phyloP scores from a whole-genome alignment of 192 early-diverging fungal species.

The Rhizophagus clarus region DNA sequence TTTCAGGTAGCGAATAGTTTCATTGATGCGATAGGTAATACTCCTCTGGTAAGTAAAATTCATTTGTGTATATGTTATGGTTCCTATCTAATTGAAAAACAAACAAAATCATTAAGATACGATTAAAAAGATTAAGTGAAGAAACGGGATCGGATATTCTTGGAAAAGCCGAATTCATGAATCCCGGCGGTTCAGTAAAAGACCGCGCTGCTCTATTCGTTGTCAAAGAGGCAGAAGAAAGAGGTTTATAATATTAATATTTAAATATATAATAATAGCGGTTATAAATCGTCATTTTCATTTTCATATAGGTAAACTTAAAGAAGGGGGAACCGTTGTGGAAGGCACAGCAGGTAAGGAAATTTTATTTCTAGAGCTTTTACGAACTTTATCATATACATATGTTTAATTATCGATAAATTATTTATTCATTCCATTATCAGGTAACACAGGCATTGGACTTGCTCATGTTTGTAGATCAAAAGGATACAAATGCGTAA shows the following conservation, averaged over 20 bases:
- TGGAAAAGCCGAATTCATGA: conserved; percentile 97
- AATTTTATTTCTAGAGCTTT: conserved; percentile 31
- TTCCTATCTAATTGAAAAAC: not conserved
- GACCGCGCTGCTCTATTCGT: conserved; percentile 94
- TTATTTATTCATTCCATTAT: conserved; percentile 27
- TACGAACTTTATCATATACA: not conserved
- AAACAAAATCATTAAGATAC: conserved; percentile 51
- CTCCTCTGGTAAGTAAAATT: conserved; percentile 70
- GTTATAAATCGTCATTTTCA: not conserved
- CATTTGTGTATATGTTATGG: not conserved
- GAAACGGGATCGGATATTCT: conserved; percentile 86
- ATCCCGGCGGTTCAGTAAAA: conserved; percentile 96
- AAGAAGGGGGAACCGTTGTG: conserved; percentile 87
- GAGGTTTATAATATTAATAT: conserved; percentile 35
- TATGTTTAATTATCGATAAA: not conserved
- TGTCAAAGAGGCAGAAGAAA: conserved; percentile 91
- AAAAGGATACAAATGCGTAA: conserved; percentile 93
- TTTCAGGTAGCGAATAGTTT: conserved; percentile 62
- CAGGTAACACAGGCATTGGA: conserved; percentile 91
- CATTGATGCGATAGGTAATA: conserved; percentile 87
- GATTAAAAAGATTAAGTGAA: conserved; percentile 66
- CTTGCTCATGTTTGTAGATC: conserved; percentile 92
- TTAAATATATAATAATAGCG: not conserved
- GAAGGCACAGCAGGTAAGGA: conserved; percentile 74
- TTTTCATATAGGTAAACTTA: conserved; percentile 61